phyloP scores from a whole-genome alignment of 1,284 basidiomycete species.

The Rhizopogon parksii region DNA sequence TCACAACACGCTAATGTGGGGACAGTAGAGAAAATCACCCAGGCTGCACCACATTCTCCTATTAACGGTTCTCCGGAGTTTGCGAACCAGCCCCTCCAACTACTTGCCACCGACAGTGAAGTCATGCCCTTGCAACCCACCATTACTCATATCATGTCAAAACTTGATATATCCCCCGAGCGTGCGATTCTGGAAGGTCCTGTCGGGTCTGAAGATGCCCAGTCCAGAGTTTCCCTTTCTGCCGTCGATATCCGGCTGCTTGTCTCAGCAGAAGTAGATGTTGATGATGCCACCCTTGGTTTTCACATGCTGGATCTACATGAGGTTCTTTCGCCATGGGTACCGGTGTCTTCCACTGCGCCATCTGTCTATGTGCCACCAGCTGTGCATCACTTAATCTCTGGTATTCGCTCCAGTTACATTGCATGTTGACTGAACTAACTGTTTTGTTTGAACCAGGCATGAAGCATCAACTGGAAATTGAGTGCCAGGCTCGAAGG shows the following conservation, averaged over 20 bases:
- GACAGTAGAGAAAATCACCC: too few species aligned
- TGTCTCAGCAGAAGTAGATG: not conserved
- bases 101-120: not conserved
- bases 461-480: slow-evolving; percentile 30
- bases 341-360: slow-evolving; percentile 8
- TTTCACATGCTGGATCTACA: slow-evolving; percentile 32
- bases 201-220: not conserved
- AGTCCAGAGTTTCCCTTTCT: not conserved
- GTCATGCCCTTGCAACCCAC: not conserved
- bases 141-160: not conserved
- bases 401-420: slow-evolving; percentile 20
- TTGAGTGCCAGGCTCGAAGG: slow-evolving; percentile 27
- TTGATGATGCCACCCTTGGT: not conserved
- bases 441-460: slow-evolving; percentile 19
- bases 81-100: not conserved
- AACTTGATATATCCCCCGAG: not conserved
- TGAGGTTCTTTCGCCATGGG: slow-evolving; percentile 31
- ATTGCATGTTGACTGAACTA: not conserved
- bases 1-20: not conserved
- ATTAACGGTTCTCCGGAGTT: not conserved
- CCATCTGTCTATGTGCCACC: slow-evolving; percentile 31
- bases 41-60: not conserved
- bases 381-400: slow-evolving; percentile 29
- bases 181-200: not conserved
- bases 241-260: not conserved